Conservation (phyloP, 192 early-diverging fungal genomes). For the Globomyces pollinis-pini region DNA sequence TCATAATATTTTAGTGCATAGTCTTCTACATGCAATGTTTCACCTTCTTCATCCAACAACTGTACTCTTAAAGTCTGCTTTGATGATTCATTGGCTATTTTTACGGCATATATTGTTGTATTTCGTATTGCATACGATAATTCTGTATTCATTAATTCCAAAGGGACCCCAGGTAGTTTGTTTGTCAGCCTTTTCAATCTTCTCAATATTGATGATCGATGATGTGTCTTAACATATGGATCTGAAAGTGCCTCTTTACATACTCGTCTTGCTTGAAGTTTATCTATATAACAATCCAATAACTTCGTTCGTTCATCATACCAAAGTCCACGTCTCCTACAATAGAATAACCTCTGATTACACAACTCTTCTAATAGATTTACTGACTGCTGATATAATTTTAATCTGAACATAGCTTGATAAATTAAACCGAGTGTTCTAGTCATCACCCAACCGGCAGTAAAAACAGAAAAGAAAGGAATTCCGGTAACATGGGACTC, state of each 20-base stretch:
- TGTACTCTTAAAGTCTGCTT: too few relatives aligned
- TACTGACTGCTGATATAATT: background rate
- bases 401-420: background rate
- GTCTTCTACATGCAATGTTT: conserved; percentile 20
- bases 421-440: conserved; percentile 15
- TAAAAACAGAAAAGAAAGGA: conserved; percentile 28
- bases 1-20: conserved; percentile 20
- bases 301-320: conserved; percentile 24
- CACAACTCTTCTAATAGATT: conserved; percentile 12
- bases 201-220: conserved; percentile 3
- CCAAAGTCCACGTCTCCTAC: conserved; percentile 19
- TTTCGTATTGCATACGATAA: too few relatives aligned
- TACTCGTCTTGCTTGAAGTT: conserved; percentile 8
- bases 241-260: conserved; percentile 25
- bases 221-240: conserved; percentile 15
- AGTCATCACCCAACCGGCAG: conserved; percentile 22
- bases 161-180: too few relatives aligned
- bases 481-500: conserved; percentile 29
- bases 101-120: too few relatives aligned
- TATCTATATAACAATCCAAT: background rate
- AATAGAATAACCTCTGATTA: conserved; percentile 10
- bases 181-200: background rate
- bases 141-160: too few relatives aligned
- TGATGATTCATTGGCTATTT: too few relatives aligned
- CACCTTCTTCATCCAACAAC: too few relatives aligned